Percentiles rank a stretch among this genome's conserved stretches.
Evolutionary conservation across 2,329 filamentous ascomycete genomes (phyloP).

Genomic region (Penicillium corylophilum): DNA sequence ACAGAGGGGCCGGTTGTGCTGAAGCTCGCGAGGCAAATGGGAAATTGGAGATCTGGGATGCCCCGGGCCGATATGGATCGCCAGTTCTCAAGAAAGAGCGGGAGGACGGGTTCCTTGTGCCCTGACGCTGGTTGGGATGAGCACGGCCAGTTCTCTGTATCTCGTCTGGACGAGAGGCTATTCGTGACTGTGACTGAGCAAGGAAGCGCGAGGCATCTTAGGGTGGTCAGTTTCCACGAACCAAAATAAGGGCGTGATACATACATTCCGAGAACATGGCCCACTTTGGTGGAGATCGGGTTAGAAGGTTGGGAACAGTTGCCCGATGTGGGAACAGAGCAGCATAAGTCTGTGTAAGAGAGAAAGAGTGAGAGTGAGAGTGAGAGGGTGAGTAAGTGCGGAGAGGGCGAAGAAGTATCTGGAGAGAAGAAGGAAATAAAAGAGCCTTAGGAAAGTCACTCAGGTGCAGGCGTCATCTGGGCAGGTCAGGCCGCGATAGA

Average conservation of each 20-base stretch:
- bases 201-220: conserved; percentile 95
- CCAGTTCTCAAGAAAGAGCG: conserved; percentile 55
- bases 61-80: conserved; percentile 75
- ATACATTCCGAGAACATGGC: conserved; percentile 88
- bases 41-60: conserved; percentile 72
- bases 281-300: conserved; percentile 17
- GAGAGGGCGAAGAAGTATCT: not conserved
- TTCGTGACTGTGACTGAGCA: conserved; percentile 89
- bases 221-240: conserved; percentile 18
- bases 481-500: conserved; percentile 34
- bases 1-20: conserved; percentile 82
- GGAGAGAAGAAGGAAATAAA: not conserved
- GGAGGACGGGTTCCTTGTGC: conserved; percentile 50
- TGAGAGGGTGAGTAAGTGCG: not conserved
- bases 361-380: not conserved
- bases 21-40: conserved; percentile 77
- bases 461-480: conserved; percentile 37
- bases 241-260: conserved; percentile 31
- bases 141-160: conserved; percentile 49
- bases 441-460: conserved; percentile 10
- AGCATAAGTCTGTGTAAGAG: not conserved
- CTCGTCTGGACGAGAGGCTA: conserved; percentile 68
- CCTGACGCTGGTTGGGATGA: conserved; percentile 48
- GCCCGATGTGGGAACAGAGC: not conserved
- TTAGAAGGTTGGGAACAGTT: not conserved